Conservation (phyloP, 371 early-diverging fungal genomes). For the Dinochytrium kinnereticum region DNA sequence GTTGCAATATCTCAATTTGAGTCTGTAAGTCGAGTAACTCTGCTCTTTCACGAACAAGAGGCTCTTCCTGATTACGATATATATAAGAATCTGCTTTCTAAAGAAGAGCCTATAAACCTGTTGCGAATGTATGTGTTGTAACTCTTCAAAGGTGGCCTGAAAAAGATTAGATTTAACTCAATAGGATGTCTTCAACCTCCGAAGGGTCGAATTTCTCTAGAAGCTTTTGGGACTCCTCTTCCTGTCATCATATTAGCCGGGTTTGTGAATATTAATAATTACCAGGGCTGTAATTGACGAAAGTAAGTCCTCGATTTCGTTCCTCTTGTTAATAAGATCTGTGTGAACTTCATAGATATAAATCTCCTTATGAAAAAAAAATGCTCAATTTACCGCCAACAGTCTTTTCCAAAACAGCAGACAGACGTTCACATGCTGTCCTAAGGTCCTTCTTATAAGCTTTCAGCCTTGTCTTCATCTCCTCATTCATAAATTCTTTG, state of each 20-base stretch:
- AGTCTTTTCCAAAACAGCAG: constrained; percentile 15
- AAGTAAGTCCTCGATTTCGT: not conserved
- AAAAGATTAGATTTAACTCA: not conserved
- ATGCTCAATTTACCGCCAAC: constrained; percentile 14
- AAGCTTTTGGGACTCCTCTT: not conserved
- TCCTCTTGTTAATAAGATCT: not conserved
- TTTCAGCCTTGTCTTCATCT: constrained; percentile 27
- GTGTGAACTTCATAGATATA: not conserved
- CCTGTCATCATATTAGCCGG: not conserved
- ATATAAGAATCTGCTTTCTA: not conserved
- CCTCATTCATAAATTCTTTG: constrained; percentile 20
- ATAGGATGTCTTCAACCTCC: not conserved
- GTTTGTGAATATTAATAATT: no score
- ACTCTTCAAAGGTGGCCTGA: not conserved
- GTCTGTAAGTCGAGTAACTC: not conserved
- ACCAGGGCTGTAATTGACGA: not conserved
- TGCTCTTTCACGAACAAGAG: not conserved
- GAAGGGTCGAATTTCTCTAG: not conserved
- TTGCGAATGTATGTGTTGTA: not conserved
- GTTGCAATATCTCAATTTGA: not conserved
- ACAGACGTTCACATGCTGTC: constrained; percentile 14
- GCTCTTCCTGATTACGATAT: not conserved
- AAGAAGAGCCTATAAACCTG: not conserved
- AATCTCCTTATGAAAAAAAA: not conserved
- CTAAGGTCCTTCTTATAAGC: constrained; percentile 28